These are phyloP conservation scores for Galeopsis tetrahit DNA, from an alignment of 257 asterid species.

Conservation along the genomic window DNA sequence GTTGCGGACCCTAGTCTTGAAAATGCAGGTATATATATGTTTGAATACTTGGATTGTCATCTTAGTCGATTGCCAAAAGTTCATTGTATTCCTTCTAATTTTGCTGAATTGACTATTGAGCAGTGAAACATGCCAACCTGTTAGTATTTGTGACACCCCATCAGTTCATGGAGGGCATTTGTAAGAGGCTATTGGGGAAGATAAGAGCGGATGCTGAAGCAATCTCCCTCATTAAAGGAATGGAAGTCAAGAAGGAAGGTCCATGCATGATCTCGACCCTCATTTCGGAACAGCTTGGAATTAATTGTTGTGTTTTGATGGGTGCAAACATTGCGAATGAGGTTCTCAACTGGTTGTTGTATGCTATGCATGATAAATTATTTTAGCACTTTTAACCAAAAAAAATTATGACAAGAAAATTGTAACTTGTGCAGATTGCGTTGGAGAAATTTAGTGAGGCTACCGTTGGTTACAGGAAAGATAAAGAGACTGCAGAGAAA, in stretches of 20 bases:
- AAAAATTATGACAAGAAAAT: background rate
- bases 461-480: slow-evolving; percentile 74
- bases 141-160: slow-evolving; percentile 96
- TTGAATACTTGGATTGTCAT: background rate
- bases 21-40: slow-evolving; percentile 55
- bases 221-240: slow-evolving; percentile 86
- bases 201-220: slow-evolving; percentile 68
- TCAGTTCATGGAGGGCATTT: slow-evolving; percentile 93
- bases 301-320: slow-evolving; percentile 82
- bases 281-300: slow-evolving; percentile 66
- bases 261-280: slow-evolving; percentile 91
- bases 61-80: background rate
- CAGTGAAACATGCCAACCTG: slow-evolving; percentile 82
- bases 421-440: slow-evolving; percentile 63
- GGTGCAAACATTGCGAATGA: slow-evolving; percentile 95
- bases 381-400: background rate
- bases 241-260: slow-evolving; percentile 95
- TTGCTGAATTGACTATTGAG: slow-evolving; percentile 21
- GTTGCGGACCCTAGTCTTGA: slow-evolving; percentile 83
- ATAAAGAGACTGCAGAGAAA: slow-evolving; percentile 71
- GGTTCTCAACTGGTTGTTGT: slow-evolving; percentile 42
- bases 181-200: slow-evolving; percentile 70
- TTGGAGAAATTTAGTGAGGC: slow-evolving; percentile 93
- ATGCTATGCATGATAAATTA: background rate
- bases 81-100: slow-evolving; percentile 26